A percentile compares a stretch with the other conserved stretches of the same genome.
Conservation (phyloP, 495 filamentous ascomycete species). For the Lasiosphaeris hirsuta region DNA sequence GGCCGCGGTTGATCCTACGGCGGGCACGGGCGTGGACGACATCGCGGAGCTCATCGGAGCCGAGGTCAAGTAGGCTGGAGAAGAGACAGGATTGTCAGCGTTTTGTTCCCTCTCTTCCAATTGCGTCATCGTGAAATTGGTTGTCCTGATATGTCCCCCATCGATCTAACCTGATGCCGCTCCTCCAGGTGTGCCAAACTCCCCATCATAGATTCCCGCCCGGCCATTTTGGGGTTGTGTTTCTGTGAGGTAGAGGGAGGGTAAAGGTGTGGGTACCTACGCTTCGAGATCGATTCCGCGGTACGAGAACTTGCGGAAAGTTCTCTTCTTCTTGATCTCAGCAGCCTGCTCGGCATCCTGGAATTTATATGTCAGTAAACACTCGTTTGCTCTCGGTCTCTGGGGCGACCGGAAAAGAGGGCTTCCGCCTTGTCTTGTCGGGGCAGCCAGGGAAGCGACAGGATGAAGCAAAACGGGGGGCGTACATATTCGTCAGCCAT, state of each 20-base stretch:
- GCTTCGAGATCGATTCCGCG: slow-evolving; percentile 98
- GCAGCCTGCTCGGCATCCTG: slow-evolving; percentile 94
- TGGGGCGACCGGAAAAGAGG: neutral
- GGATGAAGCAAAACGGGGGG: slow-evolving; percentile 26
- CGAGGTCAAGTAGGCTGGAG: slow-evolving; percentile 84
- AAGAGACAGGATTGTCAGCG: slow-evolving; percentile 17
- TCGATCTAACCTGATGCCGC: neutral
- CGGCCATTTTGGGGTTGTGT: neutral
- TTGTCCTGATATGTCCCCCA: neutral
- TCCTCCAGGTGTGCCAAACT: neutral
- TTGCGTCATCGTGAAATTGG: neutral
- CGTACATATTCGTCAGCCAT: slow-evolving; percentile 98
- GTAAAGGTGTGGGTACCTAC: slow-evolving; percentile 54
- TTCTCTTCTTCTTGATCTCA: slow-evolving; percentile 98
- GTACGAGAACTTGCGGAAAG: slow-evolving; percentile 99
- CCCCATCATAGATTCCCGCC: neutral
- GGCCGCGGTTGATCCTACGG: slow-evolving; percentile 96
- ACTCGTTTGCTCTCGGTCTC: slow-evolving; percentile 4
- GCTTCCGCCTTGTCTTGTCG: neutral
- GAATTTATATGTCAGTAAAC: slow-evolving; percentile 7
- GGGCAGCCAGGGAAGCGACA: slow-evolving; percentile 1
- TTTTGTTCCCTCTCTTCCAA: neutral
- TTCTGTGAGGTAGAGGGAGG: neutral
- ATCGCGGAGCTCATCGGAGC: slow-evolving; percentile 97
- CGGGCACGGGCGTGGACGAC: slow-evolving; percentile 98